phyloP scores from a whole-genome alignment of 1,284 basidiomycete species.

The Chiua sp. region DNA sequence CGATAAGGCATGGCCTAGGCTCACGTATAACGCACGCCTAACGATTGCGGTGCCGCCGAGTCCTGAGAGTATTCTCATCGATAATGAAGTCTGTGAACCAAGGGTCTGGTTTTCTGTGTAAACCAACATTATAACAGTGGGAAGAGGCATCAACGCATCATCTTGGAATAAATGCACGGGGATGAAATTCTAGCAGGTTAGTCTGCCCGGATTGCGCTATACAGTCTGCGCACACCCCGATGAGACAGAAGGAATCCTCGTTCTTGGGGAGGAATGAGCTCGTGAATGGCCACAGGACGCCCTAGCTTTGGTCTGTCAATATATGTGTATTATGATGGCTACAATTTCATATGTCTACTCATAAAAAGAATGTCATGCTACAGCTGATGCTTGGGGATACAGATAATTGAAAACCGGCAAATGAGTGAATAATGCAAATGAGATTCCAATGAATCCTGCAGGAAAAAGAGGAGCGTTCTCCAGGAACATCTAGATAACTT shows the following conservation, averaged over 20 bases:
- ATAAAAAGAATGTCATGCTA: background rate
- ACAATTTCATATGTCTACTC: background rate
- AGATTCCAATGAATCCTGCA: background rate
- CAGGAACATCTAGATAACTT: background rate
- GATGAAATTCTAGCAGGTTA: constrained; percentile 36
- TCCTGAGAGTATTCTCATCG: background rate
- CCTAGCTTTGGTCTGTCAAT: no score
- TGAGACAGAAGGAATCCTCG: constrained; percentile 89
- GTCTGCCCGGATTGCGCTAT: constrained; percentile 80
- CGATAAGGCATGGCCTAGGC: no score
- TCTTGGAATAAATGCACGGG: constrained; percentile 23
- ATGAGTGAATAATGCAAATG: background rate
- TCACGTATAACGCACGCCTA: background rate
- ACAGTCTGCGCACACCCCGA: constrained; percentile 84
- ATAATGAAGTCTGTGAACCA: background rate
- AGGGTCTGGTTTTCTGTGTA: background rate
- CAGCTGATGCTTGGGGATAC: background rate
- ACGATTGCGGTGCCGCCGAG: no score
- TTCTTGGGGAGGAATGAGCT: constrained; percentile 49
- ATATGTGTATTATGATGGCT: no score
- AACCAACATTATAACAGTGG: background rate
- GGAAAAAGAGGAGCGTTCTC: background rate
- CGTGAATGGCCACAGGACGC: constrained; percentile 27
- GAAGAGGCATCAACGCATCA: background rate
- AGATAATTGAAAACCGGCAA: background rate